These are phyloP conservation scores for Tremella fuciformis DNA, from an alignment of 768 basidiomycete species.

Conservation along the genomic window DNA sequence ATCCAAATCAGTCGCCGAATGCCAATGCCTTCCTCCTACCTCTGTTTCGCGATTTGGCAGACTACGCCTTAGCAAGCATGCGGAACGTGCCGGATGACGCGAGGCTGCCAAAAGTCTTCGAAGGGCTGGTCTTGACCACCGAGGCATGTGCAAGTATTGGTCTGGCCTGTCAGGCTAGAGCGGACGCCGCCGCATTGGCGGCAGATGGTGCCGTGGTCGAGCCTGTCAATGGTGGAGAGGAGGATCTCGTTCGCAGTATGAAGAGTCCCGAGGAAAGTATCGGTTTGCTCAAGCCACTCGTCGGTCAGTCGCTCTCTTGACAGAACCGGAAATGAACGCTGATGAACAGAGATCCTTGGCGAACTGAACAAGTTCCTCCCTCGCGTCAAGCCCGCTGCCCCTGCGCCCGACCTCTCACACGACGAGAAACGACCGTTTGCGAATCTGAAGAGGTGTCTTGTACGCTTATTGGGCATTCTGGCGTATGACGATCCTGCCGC, in stretches of 20 bases:
- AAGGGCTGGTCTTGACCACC: constrained; percentile 71
- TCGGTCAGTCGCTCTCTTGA: constrained; percentile 63
- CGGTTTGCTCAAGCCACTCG: constrained; percentile 60
- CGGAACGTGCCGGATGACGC: constrained; percentile 55
- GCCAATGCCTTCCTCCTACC: constrained; percentile 59
- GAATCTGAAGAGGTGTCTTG: constrained; percentile 82
- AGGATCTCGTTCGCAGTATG: constrained; percentile 25
- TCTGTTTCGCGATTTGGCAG: constrained; percentile 62
- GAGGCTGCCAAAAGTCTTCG: constrained; percentile 70
- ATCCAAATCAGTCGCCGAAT: constrained; percentile 9
- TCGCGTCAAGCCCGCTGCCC: constrained; percentile 64
- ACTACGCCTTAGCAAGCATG: constrained; percentile 53
- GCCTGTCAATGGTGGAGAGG: constrained; percentile 12
- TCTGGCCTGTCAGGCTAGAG: constrained; percentile 55
- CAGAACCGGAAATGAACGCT: too few relatives aligned
- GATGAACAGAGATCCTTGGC: constrained; percentile 60
- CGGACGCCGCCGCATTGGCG: constrained; percentile 29
- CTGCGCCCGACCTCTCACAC: constrained; percentile 33
- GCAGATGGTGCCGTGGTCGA: not conserved
- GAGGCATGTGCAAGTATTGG: constrained; percentile 70
- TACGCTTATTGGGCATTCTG: constrained; percentile 78
- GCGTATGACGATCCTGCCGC: constrained; percentile 63
- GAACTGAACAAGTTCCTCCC: constrained; percentile 79
- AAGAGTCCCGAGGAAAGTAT: constrained; percentile 42
- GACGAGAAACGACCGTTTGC: constrained; percentile 62